These are phyloP conservation scores for Flaveria trinervia DNA, from an alignment of 129 eudicot genomes.

Conservation along the genomic window DNA sequence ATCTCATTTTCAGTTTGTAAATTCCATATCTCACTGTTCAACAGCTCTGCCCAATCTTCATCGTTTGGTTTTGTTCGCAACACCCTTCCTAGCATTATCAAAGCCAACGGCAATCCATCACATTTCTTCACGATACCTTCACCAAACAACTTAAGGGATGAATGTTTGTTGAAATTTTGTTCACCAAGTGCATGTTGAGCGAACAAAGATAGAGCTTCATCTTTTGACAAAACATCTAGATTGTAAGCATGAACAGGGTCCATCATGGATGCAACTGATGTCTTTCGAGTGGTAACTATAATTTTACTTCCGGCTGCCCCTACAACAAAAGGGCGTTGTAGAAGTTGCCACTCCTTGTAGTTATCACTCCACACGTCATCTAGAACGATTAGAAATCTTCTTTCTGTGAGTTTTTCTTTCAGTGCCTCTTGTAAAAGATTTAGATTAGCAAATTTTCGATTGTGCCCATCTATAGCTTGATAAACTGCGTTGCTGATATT, in stretches of 20 bases:
- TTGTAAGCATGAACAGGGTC: slow-evolving; percentile 19
- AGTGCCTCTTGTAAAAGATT: slow-evolving; percentile 33
- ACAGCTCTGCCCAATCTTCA: slow-evolving; percentile 21
- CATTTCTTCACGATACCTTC: slow-evolving; percentile 28
- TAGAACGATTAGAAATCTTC: slow-evolving; percentile 39
- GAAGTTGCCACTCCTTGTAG: slow-evolving; percentile 31
- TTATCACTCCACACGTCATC: slow-evolving; percentile 56
- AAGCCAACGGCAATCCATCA: slow-evolving; percentile 38
- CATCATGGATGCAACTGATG: slow-evolving; percentile 20
- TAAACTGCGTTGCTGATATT: slow-evolving; percentile 27
- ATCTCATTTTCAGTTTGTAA: slow-evolving; percentile 16
- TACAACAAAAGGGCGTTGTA: slow-evolving; percentile 29
- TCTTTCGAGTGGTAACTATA: slow-evolving; percentile 45
- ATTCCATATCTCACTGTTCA: slow-evolving; percentile 29
- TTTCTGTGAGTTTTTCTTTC: slow-evolving; percentile 22
- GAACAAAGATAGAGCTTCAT: slow-evolving; percentile 32
- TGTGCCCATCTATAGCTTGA: slow-evolving; percentile 16
- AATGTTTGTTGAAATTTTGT: slow-evolving; percentile 15
- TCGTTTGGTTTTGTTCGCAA: slow-evolving; percentile 13
- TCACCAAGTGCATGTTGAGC: slow-evolving; percentile 33
- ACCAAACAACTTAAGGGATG: slow-evolving; percentile 30
- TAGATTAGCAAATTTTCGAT: slow-evolving; percentile 16
- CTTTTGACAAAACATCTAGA: slow-evolving; percentile 27
- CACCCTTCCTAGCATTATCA: slow-evolving; percentile 34
- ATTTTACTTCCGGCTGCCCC: slow-evolving; percentile 49